Conservation (phyloP, 78 protist species). For the Creolimax fragrantissima region DNA sequence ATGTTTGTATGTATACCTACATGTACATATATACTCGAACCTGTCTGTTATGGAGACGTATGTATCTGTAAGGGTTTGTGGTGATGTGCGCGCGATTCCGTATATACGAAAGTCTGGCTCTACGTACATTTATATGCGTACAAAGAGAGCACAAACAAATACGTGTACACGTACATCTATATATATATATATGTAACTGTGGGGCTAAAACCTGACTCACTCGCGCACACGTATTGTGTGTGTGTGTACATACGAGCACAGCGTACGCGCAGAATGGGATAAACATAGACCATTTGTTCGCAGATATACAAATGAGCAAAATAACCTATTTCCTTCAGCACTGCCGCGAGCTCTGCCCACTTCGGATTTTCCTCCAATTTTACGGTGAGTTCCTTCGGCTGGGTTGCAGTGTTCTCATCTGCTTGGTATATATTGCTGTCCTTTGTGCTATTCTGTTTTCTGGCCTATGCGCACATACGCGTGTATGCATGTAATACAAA, state of each 20-base stretch:
- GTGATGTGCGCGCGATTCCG: no score
- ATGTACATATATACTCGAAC: not conserved
- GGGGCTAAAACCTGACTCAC: not conserved
- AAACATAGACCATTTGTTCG: no score
- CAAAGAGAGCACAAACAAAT: not conserved
- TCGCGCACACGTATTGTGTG: not conserved
- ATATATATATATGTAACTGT: not conserved
- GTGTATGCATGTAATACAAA: no score
- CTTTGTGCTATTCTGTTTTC: not conserved
- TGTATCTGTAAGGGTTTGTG: no score
- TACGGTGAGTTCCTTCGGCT: not conserved
- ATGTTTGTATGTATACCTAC: not conserved
- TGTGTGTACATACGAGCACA: not conserved
- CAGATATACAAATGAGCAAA: no score
- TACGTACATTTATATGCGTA: not conserved
- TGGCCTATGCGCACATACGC: not conserved
- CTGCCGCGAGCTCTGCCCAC: constrained; percentile 25
- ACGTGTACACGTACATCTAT: not conserved
- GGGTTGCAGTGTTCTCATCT: not conserved
- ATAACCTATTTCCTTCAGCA: not conserved
- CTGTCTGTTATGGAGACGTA: no score
- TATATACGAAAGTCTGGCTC: no score
- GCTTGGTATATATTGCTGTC: not conserved
- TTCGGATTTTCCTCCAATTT: constrained; percentile 50
- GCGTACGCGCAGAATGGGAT: no score